These are phyloP conservation scores for Suillus lakei DNA, from an alignment of 768 basidiomycete genomes.

Conservation along the genomic window DNA sequence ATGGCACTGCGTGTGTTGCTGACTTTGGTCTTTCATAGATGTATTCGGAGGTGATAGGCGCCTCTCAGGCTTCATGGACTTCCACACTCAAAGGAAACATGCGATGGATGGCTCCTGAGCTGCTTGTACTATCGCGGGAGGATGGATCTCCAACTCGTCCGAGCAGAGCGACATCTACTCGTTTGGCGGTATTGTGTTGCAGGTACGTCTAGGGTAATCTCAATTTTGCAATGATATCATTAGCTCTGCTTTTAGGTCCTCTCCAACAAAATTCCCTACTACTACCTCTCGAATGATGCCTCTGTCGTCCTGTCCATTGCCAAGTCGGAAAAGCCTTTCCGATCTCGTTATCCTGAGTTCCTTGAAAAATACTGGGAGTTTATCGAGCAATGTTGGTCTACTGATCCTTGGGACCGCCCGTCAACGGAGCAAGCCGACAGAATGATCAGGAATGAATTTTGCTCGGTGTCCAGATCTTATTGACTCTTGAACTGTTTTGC, in stretches of 20 bases:
- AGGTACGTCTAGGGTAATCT: constrained; percentile 22
- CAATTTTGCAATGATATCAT: too few species aligned
- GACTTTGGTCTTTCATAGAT: constrained; percentile 54
- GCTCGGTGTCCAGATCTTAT: neutral
- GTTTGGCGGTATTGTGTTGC: constrained; percentile 41
- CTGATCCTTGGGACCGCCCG: constrained; percentile 14
- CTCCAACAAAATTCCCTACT: constrained; percentile 25
- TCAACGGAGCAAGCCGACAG: neutral
- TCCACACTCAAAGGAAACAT: constrained; percentile 35
- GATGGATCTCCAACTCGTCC: neutral
- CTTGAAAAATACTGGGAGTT: constrained; percentile 28
- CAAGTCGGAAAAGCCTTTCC: constrained; percentile 18
- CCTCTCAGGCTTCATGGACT: constrained; percentile 11
- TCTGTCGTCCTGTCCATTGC: constrained; percentile 17
- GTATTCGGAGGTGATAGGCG: constrained; percentile 33
- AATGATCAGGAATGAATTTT: neutral
- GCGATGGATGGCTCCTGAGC: constrained; percentile 47
- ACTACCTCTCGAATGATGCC: constrained; percentile 21
- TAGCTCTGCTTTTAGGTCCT: neutral
- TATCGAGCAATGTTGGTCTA: constrained; percentile 32
- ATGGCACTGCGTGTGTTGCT: constrained; percentile 46
- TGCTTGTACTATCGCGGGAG: constrained; percentile 28
- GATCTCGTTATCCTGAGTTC: constrained; percentile 13
- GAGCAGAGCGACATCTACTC: constrained; percentile 46
- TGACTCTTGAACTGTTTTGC: neutral